Evolutionary conservation across 2,329 filamentous ascomycete genomes (phyloP), one percentile per base, ranked within the genome.

Genomic region (Diaporthe velutina): DNA sequence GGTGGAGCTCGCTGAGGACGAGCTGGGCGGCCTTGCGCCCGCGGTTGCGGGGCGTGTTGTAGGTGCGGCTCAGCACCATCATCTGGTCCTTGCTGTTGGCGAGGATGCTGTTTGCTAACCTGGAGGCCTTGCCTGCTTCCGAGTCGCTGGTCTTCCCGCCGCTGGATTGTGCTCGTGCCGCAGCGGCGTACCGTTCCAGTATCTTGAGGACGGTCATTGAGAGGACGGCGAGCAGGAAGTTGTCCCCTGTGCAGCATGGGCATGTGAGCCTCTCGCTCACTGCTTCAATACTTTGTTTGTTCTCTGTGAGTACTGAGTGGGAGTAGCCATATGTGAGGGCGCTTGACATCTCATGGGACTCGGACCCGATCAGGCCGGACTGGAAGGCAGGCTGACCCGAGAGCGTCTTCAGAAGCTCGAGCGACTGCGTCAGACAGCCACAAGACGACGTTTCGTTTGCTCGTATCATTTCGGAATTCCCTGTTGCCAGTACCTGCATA

Each of bases 51-150:
- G 57, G 13, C 33, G 57, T 60, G 57, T 40, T 38, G 57, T 60
- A 60, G 5, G 35, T 60, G 22, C 57, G 57, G 57, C 33, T 15
- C 35, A 28, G 22, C 10, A 17, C 22, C 57, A 9, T 28, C 22
- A 25, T 60, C 22, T 60, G 57, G 57, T 38, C 57, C 33, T 60
- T 60, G 57, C 33, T 60, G 35, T 35, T 60, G 57, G 22, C 57
- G 2, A 60, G 35, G 22, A 25, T 40, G 35, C 57, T 40, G 35
- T 25, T 25, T 8, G 33, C 57, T 22, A 17, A 35, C 22, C 22
- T 19, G 28, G 52, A 33, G 10, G 52, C 5, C 52, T 12, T 40
- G 4, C 25, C 57, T 9, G 33, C 33, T 25, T 17, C 57, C 22
- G 22, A 9, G 57, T 60, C n/a, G 12, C 4, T 38, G 0, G 10